Conservation (phyloP, 106 monocot species). For the Acorus calamus region DNA sequence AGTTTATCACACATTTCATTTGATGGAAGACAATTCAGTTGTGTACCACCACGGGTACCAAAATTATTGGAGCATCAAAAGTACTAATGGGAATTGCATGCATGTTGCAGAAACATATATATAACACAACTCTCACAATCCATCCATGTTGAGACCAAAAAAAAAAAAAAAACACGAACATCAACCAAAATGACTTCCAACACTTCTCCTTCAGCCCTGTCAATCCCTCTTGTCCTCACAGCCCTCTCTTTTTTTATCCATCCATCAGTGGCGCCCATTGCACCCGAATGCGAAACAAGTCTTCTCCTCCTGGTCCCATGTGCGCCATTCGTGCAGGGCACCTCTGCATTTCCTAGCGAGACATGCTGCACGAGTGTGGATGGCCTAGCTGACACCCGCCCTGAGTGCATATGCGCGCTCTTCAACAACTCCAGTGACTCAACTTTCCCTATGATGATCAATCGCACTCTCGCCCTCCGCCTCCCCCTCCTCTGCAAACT, state of each 20-base stretch:
- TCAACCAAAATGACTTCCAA: no score
- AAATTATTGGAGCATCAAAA: no score
- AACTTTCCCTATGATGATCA: constrained; percentile 15
- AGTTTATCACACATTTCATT: no score
- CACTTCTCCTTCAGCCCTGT: constrained; percentile 5
- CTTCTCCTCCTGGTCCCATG: constrained; percentile 37
- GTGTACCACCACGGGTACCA: no score
- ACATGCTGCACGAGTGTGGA: constrained; percentile 31
- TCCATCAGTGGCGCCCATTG: background rate
- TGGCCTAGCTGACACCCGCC: constrained; percentile 13
- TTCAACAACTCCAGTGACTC: constrained; percentile 11
- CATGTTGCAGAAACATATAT: no score
- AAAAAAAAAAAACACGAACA: no score
- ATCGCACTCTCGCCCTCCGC: constrained; percentile 23
- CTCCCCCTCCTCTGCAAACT: constrained; percentile 36
- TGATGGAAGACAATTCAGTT: no score
- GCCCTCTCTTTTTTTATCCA: background rate
- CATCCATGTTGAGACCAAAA: no score
- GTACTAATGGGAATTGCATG: no score
- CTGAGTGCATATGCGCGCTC: constrained; percentile 28
- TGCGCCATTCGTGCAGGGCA: constrained; percentile 28
- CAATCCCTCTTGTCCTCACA: background rate
- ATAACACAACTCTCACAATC: no score
- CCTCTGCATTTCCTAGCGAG: constrained; percentile 10
- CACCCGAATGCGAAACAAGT: constrained; percentile 8